Conservation (phyloP, 768 basidiomycete species). For the Naematelia encephala region DNA sequence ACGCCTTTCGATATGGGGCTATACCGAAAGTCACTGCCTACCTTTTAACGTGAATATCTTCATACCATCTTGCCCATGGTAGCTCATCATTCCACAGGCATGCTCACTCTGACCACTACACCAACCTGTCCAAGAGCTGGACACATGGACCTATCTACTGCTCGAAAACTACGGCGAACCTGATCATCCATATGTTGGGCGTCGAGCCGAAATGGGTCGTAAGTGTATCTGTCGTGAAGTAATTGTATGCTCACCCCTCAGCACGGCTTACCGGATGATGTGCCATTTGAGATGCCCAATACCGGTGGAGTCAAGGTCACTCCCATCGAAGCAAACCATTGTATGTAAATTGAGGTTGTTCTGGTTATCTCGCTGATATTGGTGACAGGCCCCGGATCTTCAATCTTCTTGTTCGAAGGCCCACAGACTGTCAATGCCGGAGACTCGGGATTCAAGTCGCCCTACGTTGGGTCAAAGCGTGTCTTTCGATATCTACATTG, state of each 20-base stretch:
- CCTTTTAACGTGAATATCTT: constrained; percentile 81
- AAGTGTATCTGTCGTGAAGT: constrained; percentile 10
- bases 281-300: constrained; percentile 68
- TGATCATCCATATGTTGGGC: constrained; percentile 84
- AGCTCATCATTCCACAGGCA: constrained; percentile 59
- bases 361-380: neutral
- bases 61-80: constrained; percentile 14
- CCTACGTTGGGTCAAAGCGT: constrained; percentile 65
- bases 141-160: constrained; percentile 91
- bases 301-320: constrained; percentile 85
- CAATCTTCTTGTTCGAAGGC: constrained; percentile 90
- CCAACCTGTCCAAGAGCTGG: constrained; percentile 84
- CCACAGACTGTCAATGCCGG: constrained; percentile 83
- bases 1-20: constrained; percentile 89
- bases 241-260: constrained; percentile 3
- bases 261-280: constrained; percentile 76
- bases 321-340: constrained; percentile 96
- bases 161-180: constrained; percentile 85
- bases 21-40: constrained; percentile 88
- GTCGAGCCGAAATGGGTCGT: constrained; percentile 84
- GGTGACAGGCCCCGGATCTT: constrained; percentile 81
- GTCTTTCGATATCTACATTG: constrained; percentile 90
- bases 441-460: constrained; percentile 70
- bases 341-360: no score
- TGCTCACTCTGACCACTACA: constrained; percentile 96